A percentile compares a stretch with the other conserved stretches of the same genome.
Conservation (phyloP, 2,329 filamentous ascomycete species). For the Colletotrichum shisoi region DNA sequence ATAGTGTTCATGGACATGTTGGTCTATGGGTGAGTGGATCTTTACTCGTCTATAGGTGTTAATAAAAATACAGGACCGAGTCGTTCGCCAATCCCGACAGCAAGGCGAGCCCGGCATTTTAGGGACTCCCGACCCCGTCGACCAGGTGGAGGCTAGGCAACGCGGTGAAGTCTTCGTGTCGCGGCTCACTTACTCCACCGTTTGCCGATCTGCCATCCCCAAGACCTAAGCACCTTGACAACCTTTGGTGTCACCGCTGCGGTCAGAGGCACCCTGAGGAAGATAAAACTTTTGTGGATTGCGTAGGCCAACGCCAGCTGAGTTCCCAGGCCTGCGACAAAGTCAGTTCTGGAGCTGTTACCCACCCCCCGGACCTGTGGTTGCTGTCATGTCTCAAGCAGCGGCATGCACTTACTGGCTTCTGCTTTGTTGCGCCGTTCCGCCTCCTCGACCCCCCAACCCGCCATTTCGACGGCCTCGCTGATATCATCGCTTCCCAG, state of each 20-base stretch:
- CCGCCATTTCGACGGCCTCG: slow-evolving; percentile 60
- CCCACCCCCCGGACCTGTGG: slow-evolving; percentile 1
- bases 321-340: slow-evolving; percentile 68
- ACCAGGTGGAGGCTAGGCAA: slow-evolving; percentile 2
- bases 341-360: slow-evolving; percentile 38
- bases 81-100: slow-evolving; percentile 15
- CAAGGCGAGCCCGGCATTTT: slow-evolving; percentile 17
- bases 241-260: slow-evolving; percentile 91
- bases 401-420: slow-evolving; percentile 72
- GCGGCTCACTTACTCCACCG: slow-evolving; percentile 35
- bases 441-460: slow-evolving; percentile 70
- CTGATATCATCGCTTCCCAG: slow-evolving; percentile 55
- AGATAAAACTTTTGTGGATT: slow-evolving; percentile 97
- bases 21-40: slow-evolving; percentile 36
- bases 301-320: slow-evolving; percentile 93
- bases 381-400: slow-evolving; percentile 8
- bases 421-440: slow-evolving; percentile 67
- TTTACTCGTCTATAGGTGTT: slow-evolving; percentile 33
- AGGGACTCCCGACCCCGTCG: slow-evolving; percentile 20
- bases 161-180: slow-evolving; percentile 8
- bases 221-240: slow-evolving; percentile 84
- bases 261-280: slow-evolving; percentile 90
- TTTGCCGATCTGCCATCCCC: slow-evolving; percentile 96
- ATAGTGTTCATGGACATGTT: slow-evolving; percentile 10
- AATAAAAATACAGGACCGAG: slow-evolving; percentile 21